These are phyloP conservation scores for Bipolaris bicolor DNA, from an alignment of 2,329 filamentous ascomycete genomes.

Conservation along the genomic window DNA sequence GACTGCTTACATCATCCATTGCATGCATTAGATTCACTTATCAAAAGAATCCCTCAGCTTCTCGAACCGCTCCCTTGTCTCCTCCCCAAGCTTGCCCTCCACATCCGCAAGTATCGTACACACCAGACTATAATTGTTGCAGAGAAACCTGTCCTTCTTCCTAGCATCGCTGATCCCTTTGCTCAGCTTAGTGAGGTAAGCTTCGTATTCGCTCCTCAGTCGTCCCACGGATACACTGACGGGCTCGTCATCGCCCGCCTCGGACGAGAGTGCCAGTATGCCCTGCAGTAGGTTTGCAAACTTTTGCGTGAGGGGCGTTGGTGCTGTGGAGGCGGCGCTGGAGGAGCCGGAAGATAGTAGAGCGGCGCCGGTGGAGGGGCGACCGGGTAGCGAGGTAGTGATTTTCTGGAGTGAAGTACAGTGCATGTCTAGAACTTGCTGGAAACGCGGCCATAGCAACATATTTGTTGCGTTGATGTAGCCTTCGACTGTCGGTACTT, in stretches of 20 bases:
- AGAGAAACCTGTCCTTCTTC: constrained; percentile 85
- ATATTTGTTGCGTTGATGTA: constrained; percentile 97
- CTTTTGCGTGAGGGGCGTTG: constrained; percentile 90
- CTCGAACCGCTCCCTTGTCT: constrained; percentile 79
- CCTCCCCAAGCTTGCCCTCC: constrained; percentile 72
- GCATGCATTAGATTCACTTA: constrained; percentile 21
- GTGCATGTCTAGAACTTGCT: constrained; percentile 91
- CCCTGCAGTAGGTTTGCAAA: constrained; percentile 92
- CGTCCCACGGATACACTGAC: constrained; percentile 80
- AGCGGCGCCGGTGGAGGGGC: constrained; percentile 44
- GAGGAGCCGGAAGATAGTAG: constrained; percentile 50
- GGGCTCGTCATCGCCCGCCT: constrained; percentile 92
- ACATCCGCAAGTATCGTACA: constrained; percentile 82
- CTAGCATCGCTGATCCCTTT: constrained; percentile 76
- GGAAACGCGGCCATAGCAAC: constrained; percentile 94
- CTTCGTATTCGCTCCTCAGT: constrained; percentile 80
- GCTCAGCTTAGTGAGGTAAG: constrained; percentile 78
- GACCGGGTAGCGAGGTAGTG: constrained; percentile 51
- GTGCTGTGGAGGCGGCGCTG: constrained; percentile 71
- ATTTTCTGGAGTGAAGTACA: constrained; percentile 79
- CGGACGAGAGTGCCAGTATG: constrained; percentile 80
- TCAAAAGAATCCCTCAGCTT: constrained; percentile 56
- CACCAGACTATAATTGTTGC: constrained; percentile 96
- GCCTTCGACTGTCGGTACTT: constrained; percentile 84
- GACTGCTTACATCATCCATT: background rate